Base-by-base conservation (phyloP, 2,329 filamentous ascomycete genomes). In the Nigrospora osmanthi region DNA sequence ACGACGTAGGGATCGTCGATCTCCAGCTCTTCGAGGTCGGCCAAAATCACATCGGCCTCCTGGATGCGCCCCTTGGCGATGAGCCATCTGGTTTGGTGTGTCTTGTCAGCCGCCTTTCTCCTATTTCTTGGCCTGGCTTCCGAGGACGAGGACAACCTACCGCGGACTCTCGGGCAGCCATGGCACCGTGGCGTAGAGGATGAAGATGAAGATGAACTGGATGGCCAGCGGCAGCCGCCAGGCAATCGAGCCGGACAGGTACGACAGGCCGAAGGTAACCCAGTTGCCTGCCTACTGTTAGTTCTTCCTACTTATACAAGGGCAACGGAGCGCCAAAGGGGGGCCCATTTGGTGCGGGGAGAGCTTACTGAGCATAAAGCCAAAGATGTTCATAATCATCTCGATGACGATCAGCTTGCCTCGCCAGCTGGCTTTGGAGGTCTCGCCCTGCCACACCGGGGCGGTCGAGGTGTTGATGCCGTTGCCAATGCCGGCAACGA, bases 401-500 rank as follows among this genome's bases (percentile, higher is more conserved):
- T 64, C 58, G 42, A 64, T 47, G 14, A 62, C 52, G 38, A 66
- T 51, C 9, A 66, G 52, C 42, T 59, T 58, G 1, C 62, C 63
- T 35, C 61, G 54, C 44, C 55, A 55, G 28, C 56, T 53, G 19
- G 59, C 55, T 31, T 59, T 54, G 2, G 60, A 60, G 12, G 59
- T 64, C 52, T 70, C 66, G 40, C 57, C 57, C 51, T 69, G 61
- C 61, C 64, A 68, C 16, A 67, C 57, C 11, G 63, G 64, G 5
- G 61, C 62, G 6, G 59, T 62, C n/a, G 62, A 55, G 3, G 62
- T 66, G 51, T 62, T 65, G 28, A 66, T 58, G 38, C 68, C 72
- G 52, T 69, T 73, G 3, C 72, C 72, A 37, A 75, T 58, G 6
- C 78, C 72, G n/a, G 70, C 67, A 2, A 68, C 52, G 30, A 76